These are phyloP conservation scores for Tricholoma hemisulphureum DNA, from an alignment of 768 basidiomycete genomes.

Conservation along the genomic window DNA sequence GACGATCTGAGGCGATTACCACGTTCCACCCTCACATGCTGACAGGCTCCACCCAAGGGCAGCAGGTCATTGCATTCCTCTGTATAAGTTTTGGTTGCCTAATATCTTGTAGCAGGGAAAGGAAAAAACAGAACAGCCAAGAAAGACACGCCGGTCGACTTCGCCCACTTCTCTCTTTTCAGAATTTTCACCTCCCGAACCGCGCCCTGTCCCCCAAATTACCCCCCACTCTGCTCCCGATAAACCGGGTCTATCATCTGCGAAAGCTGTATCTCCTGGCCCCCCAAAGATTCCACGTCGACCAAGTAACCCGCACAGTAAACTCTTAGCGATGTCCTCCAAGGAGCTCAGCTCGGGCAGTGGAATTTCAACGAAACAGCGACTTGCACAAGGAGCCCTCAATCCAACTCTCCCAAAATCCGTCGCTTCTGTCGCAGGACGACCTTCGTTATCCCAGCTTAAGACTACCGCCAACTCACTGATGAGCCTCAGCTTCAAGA, in stretches of 20 bases:
- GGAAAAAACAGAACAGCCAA: neutral
- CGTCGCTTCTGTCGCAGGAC: conserved; percentile 12
- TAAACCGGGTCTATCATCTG: conserved; percentile 3
- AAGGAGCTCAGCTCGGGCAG: conserved; percentile 24
- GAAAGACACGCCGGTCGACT: neutral
- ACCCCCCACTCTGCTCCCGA: neutral
- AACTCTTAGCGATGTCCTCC: conserved; percentile 13
- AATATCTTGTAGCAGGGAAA: neutral
- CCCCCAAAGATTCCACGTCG: conserved; percentile 17
- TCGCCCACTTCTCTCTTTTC: conserved; percentile 1
- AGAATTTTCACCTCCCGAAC: neutral
- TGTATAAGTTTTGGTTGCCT: neutral
- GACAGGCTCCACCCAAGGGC: neutral
- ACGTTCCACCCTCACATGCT: neutral
- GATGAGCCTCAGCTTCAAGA: conserved; percentile 44
- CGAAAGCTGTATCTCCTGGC: conserved; percentile 5
- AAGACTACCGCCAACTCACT: conserved; percentile 12
- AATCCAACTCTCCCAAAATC: conserved; percentile 37
- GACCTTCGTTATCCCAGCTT: neutral
- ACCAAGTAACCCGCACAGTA: conserved; percentile 21
- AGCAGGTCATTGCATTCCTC: neutral
- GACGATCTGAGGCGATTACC: neutral
- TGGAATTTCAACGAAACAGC: conserved; percentile 51
- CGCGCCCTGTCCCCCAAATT: neutral
- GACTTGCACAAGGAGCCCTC: conserved; percentile 41